Conservation (phyloP, 1,284 basidiomycete genomes). For the Fereydounia khargensis region DNA sequence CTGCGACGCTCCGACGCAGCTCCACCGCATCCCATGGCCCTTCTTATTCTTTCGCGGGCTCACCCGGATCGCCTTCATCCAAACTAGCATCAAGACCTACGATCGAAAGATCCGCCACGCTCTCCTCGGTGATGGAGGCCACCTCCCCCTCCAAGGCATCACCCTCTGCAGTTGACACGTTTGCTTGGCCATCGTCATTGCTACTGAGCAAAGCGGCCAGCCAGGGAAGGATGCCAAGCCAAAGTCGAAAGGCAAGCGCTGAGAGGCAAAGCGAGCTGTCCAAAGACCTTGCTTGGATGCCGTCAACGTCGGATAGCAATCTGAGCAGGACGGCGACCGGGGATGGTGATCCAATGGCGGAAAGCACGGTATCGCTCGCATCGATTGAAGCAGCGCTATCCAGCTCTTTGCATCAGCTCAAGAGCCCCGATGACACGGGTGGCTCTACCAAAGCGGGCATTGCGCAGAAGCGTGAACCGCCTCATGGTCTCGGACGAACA, state of each 20-base stretch:
- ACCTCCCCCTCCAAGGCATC: slow-evolving; percentile 6
- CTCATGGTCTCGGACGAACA: slow-evolving; percentile 52
- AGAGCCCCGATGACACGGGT: slow-evolving; percentile 6
- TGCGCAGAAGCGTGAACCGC: slow-evolving; percentile 38
- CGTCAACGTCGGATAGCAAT: slow-evolving; percentile 5
- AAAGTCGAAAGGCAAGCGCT: neutral
- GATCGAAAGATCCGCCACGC: slow-evolving; percentile 10
- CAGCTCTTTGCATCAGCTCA: slow-evolving; percentile 22
- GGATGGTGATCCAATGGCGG: slow-evolving; percentile 14
- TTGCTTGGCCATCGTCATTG: slow-evolving; percentile 22
- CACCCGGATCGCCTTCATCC: too few relatives aligned
- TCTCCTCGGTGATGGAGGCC: slow-evolving; percentile 11
- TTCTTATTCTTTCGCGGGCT: too few relatives aligned
- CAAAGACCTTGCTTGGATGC: slow-evolving; percentile 9
- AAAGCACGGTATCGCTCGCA: slow-evolving; percentile 34
- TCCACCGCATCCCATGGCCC: too few relatives aligned
- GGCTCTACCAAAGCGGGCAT: slow-evolving; percentile 11
- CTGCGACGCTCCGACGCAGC: too few relatives aligned
- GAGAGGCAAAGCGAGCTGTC: slow-evolving; percentile 12
- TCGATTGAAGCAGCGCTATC: slow-evolving; percentile 39
- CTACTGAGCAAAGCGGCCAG: too few relatives aligned
- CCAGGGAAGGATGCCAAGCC: too few relatives aligned
- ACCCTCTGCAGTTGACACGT: slow-evolving; percentile 20
- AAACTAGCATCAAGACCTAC: slow-evolving; percentile 14
- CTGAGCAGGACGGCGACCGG: too few relatives aligned